Percentiles rank a stretch among this genome's conserved stretches.
Conservation (phyloP, 2,329 filamentous ascomycete species). For the Penicillium sp. region DNA sequence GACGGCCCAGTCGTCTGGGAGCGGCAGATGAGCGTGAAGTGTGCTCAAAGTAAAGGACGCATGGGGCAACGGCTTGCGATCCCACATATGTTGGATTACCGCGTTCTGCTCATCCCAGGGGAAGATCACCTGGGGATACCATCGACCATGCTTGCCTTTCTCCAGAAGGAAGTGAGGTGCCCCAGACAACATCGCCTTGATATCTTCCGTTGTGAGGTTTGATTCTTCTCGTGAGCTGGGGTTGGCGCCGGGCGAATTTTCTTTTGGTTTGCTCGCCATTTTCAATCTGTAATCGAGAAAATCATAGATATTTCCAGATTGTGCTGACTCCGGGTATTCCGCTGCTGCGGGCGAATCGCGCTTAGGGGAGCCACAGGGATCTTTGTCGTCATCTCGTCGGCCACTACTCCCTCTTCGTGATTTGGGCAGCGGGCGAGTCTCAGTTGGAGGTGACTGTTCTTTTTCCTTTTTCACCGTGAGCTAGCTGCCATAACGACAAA, state of each 20-base stretch:
- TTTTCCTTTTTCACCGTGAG: neutral
- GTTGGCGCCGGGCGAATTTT: neutral
- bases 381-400: neutral
- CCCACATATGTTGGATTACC: slow-evolving; percentile 41
- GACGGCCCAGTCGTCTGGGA: slow-evolving; percentile 37
- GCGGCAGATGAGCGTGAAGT: slow-evolving; percentile 45
- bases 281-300: slow-evolving; percentile 25
- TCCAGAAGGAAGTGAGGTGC: slow-evolving; percentile 48
- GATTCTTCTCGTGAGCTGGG: neutral
- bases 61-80: slow-evolving; percentile 41
- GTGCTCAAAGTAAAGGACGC: slow-evolving; percentile 43
- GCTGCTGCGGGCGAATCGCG: slow-evolving; percentile 9
- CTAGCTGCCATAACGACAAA: neutral
- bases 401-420: neutral
- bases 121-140: slow-evolving; percentile 46
- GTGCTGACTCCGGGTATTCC: slow-evolving; percentile 24
- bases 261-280: neutral
- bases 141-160: slow-evolving; percentile 39
- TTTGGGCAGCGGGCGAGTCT: neutral
- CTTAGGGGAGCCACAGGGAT: slow-evolving; percentile 3
- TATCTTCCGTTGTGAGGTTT: slow-evolving; percentile 35
- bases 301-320: slow-evolving; percentile 30
- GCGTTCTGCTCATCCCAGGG: slow-evolving; percentile 44
- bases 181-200: slow-evolving; percentile 43
- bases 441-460: neutral